Evolutionary conservation across 139 green algal genomes (phyloP).

Genomic region (Edaphochlamys debaryana): DNA sequence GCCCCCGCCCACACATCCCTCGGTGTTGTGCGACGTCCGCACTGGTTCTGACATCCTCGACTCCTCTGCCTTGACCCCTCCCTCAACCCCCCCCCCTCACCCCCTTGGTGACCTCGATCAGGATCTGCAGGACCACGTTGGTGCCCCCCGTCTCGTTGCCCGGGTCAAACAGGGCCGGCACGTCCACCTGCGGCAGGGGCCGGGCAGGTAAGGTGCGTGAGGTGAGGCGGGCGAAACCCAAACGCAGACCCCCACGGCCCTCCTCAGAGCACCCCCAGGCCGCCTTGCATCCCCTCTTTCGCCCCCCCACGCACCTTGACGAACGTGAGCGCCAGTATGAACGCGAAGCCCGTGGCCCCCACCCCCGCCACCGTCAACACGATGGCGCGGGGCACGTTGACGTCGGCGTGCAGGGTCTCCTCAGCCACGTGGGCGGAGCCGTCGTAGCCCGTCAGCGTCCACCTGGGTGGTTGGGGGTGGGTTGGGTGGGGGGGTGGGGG

Average conservation of each 20-base stretch:
- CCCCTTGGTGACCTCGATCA: too few relatives aligned
- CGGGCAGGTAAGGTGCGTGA: too few relatives aligned
- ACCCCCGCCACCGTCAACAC: neutral
- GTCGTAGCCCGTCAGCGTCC: conserved; percentile 38
- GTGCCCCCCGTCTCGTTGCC: conserved; percentile 11
- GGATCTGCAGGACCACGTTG: conserved; percentile 31
- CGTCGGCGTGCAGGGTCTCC: conserved; percentile 8
- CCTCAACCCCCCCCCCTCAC: too few relatives aligned
- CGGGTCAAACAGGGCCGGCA: neutral
- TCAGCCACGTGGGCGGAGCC: conserved; percentile 15
- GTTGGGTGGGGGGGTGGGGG: neutral
- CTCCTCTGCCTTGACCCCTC: too few relatives aligned
- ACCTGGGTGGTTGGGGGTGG: neutral
- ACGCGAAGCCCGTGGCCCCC: conserved; percentile 14
- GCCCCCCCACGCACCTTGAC: neutral
- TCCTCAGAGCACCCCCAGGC: too few relatives aligned
- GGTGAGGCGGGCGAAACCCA: too few relatives aligned
- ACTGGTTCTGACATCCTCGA: too few relatives aligned
- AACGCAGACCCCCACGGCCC: too few relatives aligned
- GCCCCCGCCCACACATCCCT: too few relatives aligned
- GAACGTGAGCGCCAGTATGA: conserved; percentile 18
- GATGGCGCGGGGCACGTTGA: conserved; percentile 31
- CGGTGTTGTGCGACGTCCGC: too few relatives aligned
- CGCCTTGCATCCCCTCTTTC: too few relatives aligned
- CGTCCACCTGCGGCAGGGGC: neutral